A percentile compares a stretch with the other conserved stretches of the same genome.
phyloP scores from a whole-genome alignment of 768 basidiomycete genomes.

The Suillus weaverae region DNA sequence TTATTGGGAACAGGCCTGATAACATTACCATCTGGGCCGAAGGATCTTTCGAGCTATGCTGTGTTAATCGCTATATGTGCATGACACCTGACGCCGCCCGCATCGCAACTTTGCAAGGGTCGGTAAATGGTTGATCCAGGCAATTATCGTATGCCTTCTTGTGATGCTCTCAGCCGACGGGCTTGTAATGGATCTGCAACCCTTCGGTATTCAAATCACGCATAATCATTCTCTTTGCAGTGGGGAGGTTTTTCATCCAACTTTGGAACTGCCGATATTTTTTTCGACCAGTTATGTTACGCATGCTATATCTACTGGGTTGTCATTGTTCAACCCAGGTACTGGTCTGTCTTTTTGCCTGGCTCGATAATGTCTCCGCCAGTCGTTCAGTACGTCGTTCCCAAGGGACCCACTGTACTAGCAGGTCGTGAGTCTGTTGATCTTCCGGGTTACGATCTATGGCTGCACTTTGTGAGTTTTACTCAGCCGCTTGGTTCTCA shows the following conservation, averaged over 20 bases:
- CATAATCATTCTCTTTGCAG: not conserved
- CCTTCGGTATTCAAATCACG: not conserved
- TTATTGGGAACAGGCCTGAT: not conserved
- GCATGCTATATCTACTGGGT: not conserved
- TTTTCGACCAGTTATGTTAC: not conserved
- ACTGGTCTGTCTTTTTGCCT: not conserved
- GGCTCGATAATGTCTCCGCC: slow-evolving; percentile 13
- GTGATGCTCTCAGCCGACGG: not conserved
- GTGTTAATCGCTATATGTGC: not conserved
- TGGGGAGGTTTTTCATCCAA: not conserved
- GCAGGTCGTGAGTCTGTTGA: slow-evolving; percentile 11
- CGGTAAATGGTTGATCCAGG: not conserved
- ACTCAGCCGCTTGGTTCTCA: not conserved
- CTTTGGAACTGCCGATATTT: not conserved
- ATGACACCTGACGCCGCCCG: not conserved
- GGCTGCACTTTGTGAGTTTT: slow-evolving; percentile 17
- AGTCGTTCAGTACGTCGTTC: slow-evolving; percentile 18
- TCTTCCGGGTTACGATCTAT: slow-evolving; percentile 25
- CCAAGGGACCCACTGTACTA: slow-evolving; percentile 19
- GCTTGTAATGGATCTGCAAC: not conserved
- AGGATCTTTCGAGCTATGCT: not conserved
- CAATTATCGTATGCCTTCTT: not conserved
- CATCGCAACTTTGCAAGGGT: not conserved
- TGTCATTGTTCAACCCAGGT: not conserved
- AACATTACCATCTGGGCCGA: not conserved